phyloP scores from a whole-genome alignment of 1,139 yeast species.

The Nadsonia commutata region DNA sequence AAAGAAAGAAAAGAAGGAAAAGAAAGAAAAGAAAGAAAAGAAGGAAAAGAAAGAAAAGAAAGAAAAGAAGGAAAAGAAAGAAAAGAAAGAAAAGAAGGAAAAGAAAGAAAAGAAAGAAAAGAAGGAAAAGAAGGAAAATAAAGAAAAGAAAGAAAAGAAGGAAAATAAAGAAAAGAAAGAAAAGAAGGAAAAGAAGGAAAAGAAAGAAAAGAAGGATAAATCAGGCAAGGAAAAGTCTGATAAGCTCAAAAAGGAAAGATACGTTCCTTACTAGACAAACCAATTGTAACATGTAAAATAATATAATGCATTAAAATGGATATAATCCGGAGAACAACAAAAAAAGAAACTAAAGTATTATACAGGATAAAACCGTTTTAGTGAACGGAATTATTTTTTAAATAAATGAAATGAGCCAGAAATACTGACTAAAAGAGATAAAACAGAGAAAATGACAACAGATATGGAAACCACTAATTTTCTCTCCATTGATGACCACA shows the following conservation, averaged over 20 bases:
- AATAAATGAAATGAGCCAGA: too few relatives aligned
- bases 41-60: background rate
- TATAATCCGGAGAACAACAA: too few relatives aligned
- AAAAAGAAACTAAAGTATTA: background rate
- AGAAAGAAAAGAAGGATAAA: background rate
- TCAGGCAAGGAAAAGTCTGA: background rate
- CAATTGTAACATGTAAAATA: background rate
- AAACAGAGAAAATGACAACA: background rate
- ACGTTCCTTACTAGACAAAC: background rate
- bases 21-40: background rate
- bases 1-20: background rate
- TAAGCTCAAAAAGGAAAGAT: background rate
- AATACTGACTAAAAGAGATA: background rate
- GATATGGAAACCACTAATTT: conserved; percentile 31
- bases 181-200: background rate
- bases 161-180: background rate
- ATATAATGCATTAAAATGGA: background rate
- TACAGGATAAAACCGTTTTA: too few relatives aligned
- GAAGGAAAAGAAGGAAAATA: background rate
- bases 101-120: too few relatives aligned
- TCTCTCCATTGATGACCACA: conserved; percentile 97
- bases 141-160: background rate
- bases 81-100: background rate
- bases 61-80: background rate
- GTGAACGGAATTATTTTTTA: too few relatives aligned